These are phyloP conservation scores for Lyophyllum semitale DNA, from an alignment of 768 basidiomycete species.

Conservation along the genomic window DNA sequence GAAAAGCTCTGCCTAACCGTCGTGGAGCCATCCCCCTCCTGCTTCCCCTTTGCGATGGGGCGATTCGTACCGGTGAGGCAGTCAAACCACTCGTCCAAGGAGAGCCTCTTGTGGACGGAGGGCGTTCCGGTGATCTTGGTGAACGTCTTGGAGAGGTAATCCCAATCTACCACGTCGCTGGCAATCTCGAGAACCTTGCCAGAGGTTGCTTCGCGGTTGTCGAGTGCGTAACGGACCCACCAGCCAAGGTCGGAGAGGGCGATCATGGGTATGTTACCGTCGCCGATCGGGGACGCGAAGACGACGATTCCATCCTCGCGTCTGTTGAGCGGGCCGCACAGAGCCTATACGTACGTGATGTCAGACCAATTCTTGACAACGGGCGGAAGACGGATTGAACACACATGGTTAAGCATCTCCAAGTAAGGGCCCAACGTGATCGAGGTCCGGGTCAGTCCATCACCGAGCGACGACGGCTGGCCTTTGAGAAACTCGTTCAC, in stretches of 20 bases:
- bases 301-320: constrained; percentile 40
- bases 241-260: constrained; percentile 40
- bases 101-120: constrained; percentile 31
- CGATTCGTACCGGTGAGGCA: constrained; percentile 27
- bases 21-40: constrained; percentile 29
- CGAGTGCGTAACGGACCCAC: constrained; percentile 40
- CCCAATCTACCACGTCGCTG: constrained; percentile 37
- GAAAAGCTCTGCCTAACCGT: constrained; percentile 41
- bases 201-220: constrained; percentile 35
- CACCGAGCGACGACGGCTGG: constrained; percentile 33
- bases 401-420: constrained; percentile 41
- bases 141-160: constrained; percentile 37
- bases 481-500: constrained; percentile 38
- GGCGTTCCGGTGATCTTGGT: constrained; percentile 37
- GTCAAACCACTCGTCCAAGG: constrained; percentile 34
- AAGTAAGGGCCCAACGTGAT: constrained; percentile 42
- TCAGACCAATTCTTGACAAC: too few relatives aligned
- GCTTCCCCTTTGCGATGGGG: constrained; percentile 30
- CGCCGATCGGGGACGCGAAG: constrained; percentile 36
- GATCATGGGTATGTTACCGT: constrained; percentile 39
- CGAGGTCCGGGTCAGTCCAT: constrained; percentile 36
- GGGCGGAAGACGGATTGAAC: too few relatives aligned
- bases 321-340: constrained; percentile 35
- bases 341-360: constrained; percentile 13
- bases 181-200: constrained; percentile 38